Evolutionary conservation across 2,329 filamentous ascomycete genomes (phyloP), one percentile per base, ranked within the genome.

Genomic region (Cytospora paraplurivora): DNA sequence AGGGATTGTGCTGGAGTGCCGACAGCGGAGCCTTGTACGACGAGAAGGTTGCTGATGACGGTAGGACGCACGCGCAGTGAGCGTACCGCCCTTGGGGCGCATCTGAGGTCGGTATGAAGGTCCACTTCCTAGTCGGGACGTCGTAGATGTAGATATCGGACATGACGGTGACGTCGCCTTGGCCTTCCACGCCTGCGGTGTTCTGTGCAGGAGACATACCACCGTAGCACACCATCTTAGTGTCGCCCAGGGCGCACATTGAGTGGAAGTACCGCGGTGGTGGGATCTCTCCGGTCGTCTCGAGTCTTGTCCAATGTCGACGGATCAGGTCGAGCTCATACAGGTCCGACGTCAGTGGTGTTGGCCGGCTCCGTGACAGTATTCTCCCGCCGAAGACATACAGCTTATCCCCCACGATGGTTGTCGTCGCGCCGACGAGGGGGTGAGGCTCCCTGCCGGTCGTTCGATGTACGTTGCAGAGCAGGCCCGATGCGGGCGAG

Each of bases 121-220:
- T 94, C 95, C 95, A 99, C 55, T 84, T 89, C 71, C 85, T 88
- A 0, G 89, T 90, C 1, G 86, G 83, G 1, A 95, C 91, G 74
- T 99, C 94, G 75, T 92, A 98, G 37, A 99, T 91, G 76, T 98
- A 92, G 62, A 98, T 92, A 76, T 99, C 95, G 7, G 94, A 97
- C 93, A 99, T 97, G 62, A 98, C 95, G 1, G 93, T 89, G 5
- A 98, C 91, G 72, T 97, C 93, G 44, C 92, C 88, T 69, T 87
- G 80, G 67, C 93, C 90, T 64, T 81, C 79, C 12, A 81, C 79
- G 4, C 27, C 76, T 73, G 82, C 75, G 52, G 82, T 79, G 62
- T 78, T 82, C 7, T 82, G 79, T 12, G 88, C 85, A 1, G 94
- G 93, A 11, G 94, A 97, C 95, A 99, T 99, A 69, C 95, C 95